A percentile compares a stretch with the other conserved stretches of the same genome.
Conservation (phyloP, 768 basidiomycete species). For the Termitomyces sp. region DNA sequence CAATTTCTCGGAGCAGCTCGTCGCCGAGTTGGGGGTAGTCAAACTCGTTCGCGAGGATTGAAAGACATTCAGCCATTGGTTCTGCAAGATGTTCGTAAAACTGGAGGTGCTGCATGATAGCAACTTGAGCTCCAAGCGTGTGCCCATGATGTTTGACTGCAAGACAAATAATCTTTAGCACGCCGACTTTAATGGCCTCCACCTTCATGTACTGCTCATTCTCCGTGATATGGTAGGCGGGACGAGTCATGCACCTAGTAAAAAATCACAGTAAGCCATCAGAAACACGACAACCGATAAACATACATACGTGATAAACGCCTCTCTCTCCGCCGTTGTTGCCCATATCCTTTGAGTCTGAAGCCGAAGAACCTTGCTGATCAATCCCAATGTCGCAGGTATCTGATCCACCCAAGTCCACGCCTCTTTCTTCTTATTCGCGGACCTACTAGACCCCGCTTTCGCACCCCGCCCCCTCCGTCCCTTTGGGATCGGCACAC, state of each 20-base stretch:
- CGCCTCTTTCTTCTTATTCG: constrained; percentile 41
- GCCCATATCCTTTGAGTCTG: constrained; percentile 85
- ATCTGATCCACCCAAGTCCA: constrained; percentile 86
- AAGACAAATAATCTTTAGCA: constrained; percentile 86
- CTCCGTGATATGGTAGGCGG: constrained; percentile 85
- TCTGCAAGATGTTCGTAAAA: constrained; percentile 95
- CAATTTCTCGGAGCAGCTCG: constrained; percentile 87
- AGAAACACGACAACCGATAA: background rate
- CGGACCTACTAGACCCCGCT: constrained; percentile 31
- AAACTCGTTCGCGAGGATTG: constrained; percentile 77
- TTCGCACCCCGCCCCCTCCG: constrained; percentile 48
- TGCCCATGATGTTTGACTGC: constrained; percentile 93
- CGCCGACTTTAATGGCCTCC: constrained; percentile 62
- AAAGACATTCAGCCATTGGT: constrained; percentile 88
- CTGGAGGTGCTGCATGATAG: constrained; percentile 87
- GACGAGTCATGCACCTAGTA: constrained; percentile 80
- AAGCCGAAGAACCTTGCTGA: constrained; percentile 67
- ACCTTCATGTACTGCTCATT: constrained; percentile 87
- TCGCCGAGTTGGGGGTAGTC: constrained; percentile 89
- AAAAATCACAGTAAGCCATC: constrained; percentile 3
- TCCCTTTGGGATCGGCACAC: constrained; percentile 40
- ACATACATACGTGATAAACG: constrained; percentile 71
- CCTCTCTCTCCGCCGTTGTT: constrained; percentile 80
- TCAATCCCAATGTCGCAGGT: constrained; percentile 60
- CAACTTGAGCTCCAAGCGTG: constrained; percentile 78